Evolutionary conservation across 768 basidiomycete species (phyloP).

Genomic region (Strobilomyces echinocephalus): DNA sequence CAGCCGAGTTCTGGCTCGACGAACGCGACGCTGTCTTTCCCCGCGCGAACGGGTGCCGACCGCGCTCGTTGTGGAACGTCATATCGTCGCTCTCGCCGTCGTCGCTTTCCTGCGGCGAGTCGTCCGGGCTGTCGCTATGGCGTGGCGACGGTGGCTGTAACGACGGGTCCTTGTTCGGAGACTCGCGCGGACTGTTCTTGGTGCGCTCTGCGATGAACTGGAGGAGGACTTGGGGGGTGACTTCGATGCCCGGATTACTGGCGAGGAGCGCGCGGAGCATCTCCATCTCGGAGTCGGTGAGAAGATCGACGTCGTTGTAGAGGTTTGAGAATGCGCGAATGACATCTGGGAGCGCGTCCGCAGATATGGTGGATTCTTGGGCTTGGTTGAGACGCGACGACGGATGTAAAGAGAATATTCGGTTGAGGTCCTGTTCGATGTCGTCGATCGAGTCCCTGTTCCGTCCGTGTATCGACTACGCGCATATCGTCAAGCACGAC

Average conservation of each 20-base stretch:
- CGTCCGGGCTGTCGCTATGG: slow-evolving; percentile 29
- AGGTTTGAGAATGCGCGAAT: slow-evolving; percentile 58
- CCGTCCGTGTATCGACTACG: slow-evolving; percentile 44
- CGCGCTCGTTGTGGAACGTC: slow-evolving; percentile 35
- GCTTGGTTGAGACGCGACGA: slow-evolving; percentile 52
- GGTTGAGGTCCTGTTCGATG: slow-evolving; percentile 64
- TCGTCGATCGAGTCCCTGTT: slow-evolving; percentile 67
- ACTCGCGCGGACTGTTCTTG: slow-evolving; percentile 32
- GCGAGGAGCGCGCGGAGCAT: slow-evolving; percentile 55
- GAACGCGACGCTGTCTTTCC: slow-evolving; percentile 42
- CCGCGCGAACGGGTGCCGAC: slow-evolving; percentile 32
- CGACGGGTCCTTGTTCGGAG: slow-evolving; percentile 18
- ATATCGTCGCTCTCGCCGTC: slow-evolving; percentile 34
- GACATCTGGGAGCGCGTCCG: slow-evolving; percentile 64
- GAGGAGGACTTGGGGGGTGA: slow-evolving; percentile 63
- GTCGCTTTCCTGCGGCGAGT: slow-evolving; percentile 32
- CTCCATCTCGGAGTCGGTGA: slow-evolving; percentile 57
- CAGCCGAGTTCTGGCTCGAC: slow-evolving; percentile 52
- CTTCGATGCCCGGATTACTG: slow-evolving; percentile 57
- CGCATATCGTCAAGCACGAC: slow-evolving; percentile 1
- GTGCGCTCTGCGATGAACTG: slow-evolving; percentile 61
- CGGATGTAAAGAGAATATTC: slow-evolving; percentile 64
- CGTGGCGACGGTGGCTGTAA: slow-evolving; percentile 7
- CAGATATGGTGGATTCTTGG: slow-evolving; percentile 64
- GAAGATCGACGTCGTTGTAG: slow-evolving; percentile 58